A percentile compares a stretch with the other conserved stretches of the same genome.
Evolutionary conservation across 345 rosid genomes (phyloP).

Genomic region (Hirschfeldia incana): DNA sequence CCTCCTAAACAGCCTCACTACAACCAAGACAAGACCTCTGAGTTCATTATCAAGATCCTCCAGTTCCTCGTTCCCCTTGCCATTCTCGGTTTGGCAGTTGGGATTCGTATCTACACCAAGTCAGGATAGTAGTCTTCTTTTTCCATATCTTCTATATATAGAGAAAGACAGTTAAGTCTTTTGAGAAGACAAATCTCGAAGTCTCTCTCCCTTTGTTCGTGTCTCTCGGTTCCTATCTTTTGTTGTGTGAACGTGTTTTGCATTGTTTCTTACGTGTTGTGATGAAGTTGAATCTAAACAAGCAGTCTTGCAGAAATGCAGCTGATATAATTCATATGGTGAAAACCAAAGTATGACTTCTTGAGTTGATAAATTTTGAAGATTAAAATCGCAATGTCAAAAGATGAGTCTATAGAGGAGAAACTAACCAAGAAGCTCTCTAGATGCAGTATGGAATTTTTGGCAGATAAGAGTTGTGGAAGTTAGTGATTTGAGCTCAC

Average conservation of each 20-base stretch:
- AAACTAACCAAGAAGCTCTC: neutral
- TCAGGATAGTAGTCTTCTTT: slow-evolving; percentile 40
- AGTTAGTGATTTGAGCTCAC: slow-evolving; percentile 25
- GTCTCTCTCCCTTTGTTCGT: slow-evolving; percentile 26
- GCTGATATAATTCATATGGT: neutral
- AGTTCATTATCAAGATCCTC: slow-evolving; percentile 73
- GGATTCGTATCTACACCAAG: slow-evolving; percentile 65
- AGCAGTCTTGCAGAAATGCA: slow-evolving; percentile 3
- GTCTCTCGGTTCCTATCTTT: slow-evolving; percentile 16
- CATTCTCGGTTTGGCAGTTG: slow-evolving; percentile 76
- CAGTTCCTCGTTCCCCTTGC: slow-evolving; percentile 78
- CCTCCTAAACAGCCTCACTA: slow-evolving; percentile 74
- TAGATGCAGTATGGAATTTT: neutral
- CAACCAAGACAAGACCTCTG: slow-evolving; percentile 84
- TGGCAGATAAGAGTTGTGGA: slow-evolving; percentile 33
- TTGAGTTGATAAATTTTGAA: neutral
- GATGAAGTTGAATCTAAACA: slow-evolving; percentile 19
- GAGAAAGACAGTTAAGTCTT: slow-evolving; percentile 4
- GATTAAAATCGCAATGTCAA: neutral
- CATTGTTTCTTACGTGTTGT: slow-evolving; percentile 1
- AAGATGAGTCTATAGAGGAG: neutral
- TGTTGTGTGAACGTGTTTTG: slow-evolving; percentile 14
- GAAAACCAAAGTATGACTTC: slow-evolving; percentile 1
- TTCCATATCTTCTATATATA: slow-evolving; percentile 17
- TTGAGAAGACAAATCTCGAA: slow-evolving; percentile 14